phyloP scores from a whole-genome alignment of 768 basidiomycete species.

The Lentinula sp. region DNA sequence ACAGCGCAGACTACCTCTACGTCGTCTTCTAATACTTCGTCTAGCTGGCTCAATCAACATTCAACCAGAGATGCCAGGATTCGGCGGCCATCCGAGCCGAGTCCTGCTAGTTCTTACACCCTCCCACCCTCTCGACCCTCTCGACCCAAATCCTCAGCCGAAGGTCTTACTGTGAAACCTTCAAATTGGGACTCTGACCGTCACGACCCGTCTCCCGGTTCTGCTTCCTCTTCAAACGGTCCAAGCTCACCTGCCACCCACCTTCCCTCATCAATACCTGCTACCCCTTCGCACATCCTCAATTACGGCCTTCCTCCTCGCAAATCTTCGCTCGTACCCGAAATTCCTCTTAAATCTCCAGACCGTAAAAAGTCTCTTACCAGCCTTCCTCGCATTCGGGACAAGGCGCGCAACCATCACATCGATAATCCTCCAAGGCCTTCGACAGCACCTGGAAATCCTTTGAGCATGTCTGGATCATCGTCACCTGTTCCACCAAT shows the following conservation, averaged over 20 bases:
- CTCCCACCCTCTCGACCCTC: background rate
- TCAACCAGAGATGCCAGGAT: background rate
- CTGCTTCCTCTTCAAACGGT: conserved; percentile 11
- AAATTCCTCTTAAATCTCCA: conserved; percentile 9
- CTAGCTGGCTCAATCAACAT: background rate
- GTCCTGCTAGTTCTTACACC: conserved; percentile 1
- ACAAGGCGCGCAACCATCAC: background rate
- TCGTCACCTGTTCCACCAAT: conserved; percentile 7
- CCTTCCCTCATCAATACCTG: conserved; percentile 5
- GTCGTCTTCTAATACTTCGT: background rate
- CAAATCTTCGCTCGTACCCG: conserved; percentile 19
- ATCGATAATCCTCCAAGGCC: conserved; percentile 4
- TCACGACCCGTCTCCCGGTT: conserved; percentile 9
- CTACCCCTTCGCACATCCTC: conserved; percentile 13
- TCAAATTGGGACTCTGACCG: conserved; percentile 1
- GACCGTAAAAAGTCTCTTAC: conserved; percentile 15
- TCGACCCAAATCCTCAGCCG: conserved; percentile 9
- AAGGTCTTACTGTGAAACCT: background rate
- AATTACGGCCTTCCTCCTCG: conserved; percentile 17
- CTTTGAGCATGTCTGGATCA: background rate
- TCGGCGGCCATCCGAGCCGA: conserved; percentile 19
- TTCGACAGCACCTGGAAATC: conserved; percentile 7
- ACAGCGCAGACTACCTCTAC: background rate
- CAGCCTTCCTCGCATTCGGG: conserved; percentile 1
- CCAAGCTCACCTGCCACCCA: conserved; percentile 10